Base-by-base conservation (phyloP, 2,329 filamentous ascomycete genomes). In the Phaeosphaeriaceae sp. region DNA sequence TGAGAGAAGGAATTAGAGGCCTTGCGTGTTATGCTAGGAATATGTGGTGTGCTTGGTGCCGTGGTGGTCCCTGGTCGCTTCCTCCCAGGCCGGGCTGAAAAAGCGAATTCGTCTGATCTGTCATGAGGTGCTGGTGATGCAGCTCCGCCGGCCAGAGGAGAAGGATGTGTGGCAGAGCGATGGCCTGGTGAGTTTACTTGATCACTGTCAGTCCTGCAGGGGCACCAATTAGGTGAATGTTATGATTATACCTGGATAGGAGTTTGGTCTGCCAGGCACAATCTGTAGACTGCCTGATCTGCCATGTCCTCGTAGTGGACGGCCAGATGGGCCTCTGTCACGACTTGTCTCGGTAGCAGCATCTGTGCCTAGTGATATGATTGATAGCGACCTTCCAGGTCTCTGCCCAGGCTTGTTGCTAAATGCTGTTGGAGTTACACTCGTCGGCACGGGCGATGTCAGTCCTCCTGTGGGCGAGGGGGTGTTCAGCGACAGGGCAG, bases 221-320 rank as follows among this genome's bases (percentile, higher is more conserved):
- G 32, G 29, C 41, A 16, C 11, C 15, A 28, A 26, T 17, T 46
- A n/a, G n/a, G n/a, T n/a, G n/a, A n/a, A n/a, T n/a, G 42, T 18
- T 38, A 13, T 29, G 36, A 17, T 20, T 41, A 38, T 68, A 68
- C 68, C 64, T 61, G 68, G 60, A 54, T 68, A 69, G n/a, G 64
- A 60, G 42, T 57, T 69, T 37, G 66, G 69, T 21, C 67, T 58
- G 43, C 68, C 79, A 38, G 85, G 78, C 55, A 84, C 70, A 58
- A 93, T 87, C 70, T 96, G 92, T 51, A 96, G 76, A 76, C 92
- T 96, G 18, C 90, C 85, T 30, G 91, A 91, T 43, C 92, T 83
- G 39, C 81, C 85, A 77, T 96, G 92, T 4, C 87, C 83, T 61
- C 85, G 84, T 15, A 66, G 68, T 16, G 84, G 81, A 43, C 84